phyloP scores from a whole-genome alignment of 2,329 filamentous ascomycete genomes.

The Talaromyces funiculosus region DNA sequence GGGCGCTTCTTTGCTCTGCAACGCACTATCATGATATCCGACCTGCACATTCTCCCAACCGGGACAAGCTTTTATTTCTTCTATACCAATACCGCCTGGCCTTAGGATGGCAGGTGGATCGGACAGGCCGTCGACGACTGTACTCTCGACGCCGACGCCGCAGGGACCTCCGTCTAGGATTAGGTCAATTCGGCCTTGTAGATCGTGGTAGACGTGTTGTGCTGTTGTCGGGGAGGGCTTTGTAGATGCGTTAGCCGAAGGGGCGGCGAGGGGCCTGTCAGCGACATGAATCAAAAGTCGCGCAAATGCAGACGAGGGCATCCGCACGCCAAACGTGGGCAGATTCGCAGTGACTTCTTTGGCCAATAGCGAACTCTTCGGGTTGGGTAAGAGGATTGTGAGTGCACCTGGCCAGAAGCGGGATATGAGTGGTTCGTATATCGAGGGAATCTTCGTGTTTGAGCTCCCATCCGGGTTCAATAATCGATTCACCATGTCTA shows the following conservation, averaged over 20 bases:
- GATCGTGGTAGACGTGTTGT: slow-evolving; percentile 79
- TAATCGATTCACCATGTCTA: slow-evolving; percentile 66
- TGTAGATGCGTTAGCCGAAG: slow-evolving; percentile 90
- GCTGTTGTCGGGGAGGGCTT: slow-evolving; percentile 88
- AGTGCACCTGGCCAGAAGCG: slow-evolving; percentile 92
- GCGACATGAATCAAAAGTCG: slow-evolving; percentile 77
- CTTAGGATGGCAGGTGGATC: slow-evolving; percentile 74
- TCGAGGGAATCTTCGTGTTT: slow-evolving; percentile 53
- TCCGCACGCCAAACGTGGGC: slow-evolving; percentile 78
- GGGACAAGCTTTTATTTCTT: slow-evolving; percentile 64
- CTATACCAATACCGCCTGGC: slow-evolving; percentile 80
- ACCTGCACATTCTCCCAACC: slow-evolving; percentile 77
- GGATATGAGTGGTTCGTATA: slow-evolving; percentile 72
- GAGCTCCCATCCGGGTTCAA: slow-evolving; percentile 39
- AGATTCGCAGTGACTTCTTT: slow-evolving; percentile 89
- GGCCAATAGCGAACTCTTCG: slow-evolving; percentile 63
- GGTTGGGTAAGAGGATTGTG: slow-evolving; percentile 80
- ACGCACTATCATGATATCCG: slow-evolving; percentile 71
- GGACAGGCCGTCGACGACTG: slow-evolving; percentile 86
- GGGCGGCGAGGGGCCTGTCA: slow-evolving; percentile 75
- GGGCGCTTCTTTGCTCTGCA: slow-evolving; percentile 61
- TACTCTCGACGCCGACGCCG: slow-evolving; percentile 88
- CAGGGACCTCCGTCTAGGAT: slow-evolving; percentile 88
- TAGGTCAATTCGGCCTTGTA: slow-evolving; percentile 73
- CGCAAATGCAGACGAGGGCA: slow-evolving; percentile 81